phyloP scores from a whole-genome alignment of 257 asterid species.

The Nicotiana tabacum region DNA sequence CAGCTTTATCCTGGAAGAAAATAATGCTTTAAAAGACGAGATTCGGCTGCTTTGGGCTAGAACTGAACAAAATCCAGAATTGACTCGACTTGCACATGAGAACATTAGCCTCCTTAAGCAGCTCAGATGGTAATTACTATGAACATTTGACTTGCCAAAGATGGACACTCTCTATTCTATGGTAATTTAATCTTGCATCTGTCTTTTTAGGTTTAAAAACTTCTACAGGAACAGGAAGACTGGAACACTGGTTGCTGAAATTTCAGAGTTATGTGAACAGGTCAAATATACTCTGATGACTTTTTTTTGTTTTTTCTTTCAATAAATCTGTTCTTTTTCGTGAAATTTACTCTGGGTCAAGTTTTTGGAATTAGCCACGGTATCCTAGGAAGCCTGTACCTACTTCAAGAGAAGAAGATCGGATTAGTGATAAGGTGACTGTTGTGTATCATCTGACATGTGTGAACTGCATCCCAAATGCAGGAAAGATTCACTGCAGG shows the following conservation, averaged over 20 bases:
- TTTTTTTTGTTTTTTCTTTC: slow-evolving; percentile 1
- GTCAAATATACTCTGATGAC: slow-evolving; percentile 18
- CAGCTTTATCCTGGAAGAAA: slow-evolving; percentile 41
- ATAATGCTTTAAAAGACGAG: slow-evolving; percentile 49
- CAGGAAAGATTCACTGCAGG: slow-evolving; percentile 38
- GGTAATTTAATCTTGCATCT: slow-evolving; percentile 6
- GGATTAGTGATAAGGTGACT: slow-evolving; percentile 18
- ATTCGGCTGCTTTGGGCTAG: slow-evolving; percentile 41
- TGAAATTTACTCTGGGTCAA: slow-evolving; percentile 19
- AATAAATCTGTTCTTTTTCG: slow-evolving; percentile 11
- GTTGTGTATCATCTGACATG: background rate
- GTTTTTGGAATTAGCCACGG: slow-evolving; percentile 37
- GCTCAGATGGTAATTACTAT: slow-evolving; percentile 38
- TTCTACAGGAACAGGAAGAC: slow-evolving; percentile 48
- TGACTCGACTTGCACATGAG: slow-evolving; percentile 34
- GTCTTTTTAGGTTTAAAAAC: slow-evolving; percentile 40
- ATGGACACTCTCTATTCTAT: slow-evolving; percentile 4
- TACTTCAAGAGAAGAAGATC: slow-evolving; percentile 27
- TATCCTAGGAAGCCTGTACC: slow-evolving; percentile 16
- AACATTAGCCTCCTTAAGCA: slow-evolving; percentile 45
- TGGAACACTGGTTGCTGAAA: slow-evolving; percentile 44
- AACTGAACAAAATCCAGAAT: slow-evolving; percentile 38
- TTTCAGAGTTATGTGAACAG: slow-evolving; percentile 50
- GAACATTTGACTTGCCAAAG: background rate
- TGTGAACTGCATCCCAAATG: slow-evolving; percentile 11